Conservation (phyloP, 768 basidiomycete species). For the Hypholoma sublateritium region DNA sequence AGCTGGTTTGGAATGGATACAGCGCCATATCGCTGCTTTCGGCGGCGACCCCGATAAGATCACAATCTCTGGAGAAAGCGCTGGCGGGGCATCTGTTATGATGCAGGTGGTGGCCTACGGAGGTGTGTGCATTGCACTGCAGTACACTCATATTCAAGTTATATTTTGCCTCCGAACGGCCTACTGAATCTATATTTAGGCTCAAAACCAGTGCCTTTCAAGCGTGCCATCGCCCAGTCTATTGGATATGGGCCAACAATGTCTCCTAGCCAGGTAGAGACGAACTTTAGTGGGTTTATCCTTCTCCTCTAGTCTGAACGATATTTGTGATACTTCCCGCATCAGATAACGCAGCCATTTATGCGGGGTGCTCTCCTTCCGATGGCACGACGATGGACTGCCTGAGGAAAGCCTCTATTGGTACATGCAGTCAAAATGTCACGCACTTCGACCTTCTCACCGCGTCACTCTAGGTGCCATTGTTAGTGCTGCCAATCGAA, state of each 20-base stretch:
- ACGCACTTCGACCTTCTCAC: not conserved
- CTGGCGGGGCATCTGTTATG: conserved; percentile 44
- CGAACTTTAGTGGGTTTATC: conserved; percentile 29
- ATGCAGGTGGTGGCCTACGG: conserved; percentile 46
- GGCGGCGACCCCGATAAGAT: conserved; percentile 46
- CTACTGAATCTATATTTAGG: conserved; percentile 15
- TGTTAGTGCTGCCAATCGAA: conserved; percentile 37
- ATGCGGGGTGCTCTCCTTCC: conserved; percentile 26
- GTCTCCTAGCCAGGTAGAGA: conserved; percentile 26
- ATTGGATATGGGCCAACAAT: conserved; percentile 41
- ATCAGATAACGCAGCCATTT: conserved; percentile 27
- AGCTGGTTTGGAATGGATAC: conserved; percentile 49
- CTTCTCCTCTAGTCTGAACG: too few relatives aligned
- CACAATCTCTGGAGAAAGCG: conserved; percentile 50
- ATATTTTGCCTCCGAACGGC: not conserved
- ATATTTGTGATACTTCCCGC: not conserved
- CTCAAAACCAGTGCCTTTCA: conserved; percentile 36
- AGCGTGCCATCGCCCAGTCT: conserved; percentile 40
- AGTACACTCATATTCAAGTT: not conserved
- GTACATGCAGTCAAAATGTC: conserved; percentile 12
- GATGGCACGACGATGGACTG: conserved; percentile 29
- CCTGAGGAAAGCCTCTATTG: conserved; percentile 34
- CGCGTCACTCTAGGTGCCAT: conserved; percentile 28
- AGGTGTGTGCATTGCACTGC: conserved; percentile 21
- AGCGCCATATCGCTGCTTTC: conserved; percentile 54